Base-by-base conservation (phyloP, 225 moss, liverwort and hornwort genomes). In the Polytrichum commune region DNA sequence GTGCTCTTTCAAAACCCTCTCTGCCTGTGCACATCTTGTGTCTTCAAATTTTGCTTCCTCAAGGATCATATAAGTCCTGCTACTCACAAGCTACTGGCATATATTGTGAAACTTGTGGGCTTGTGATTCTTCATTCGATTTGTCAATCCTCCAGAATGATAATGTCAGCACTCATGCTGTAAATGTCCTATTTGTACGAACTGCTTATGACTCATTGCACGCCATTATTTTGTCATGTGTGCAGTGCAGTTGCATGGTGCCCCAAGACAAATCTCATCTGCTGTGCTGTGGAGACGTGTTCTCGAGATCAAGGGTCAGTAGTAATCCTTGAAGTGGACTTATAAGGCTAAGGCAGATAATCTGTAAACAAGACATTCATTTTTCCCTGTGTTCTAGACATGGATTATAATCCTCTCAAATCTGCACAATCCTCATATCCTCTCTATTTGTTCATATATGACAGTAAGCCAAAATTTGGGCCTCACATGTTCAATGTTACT, bases 201-300 rank as follows among this genome's bases (percentile, higher is more conserved):
- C n/a, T 69, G 9, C 67, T 32, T 32, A 32, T 46, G 46, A 46
- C 38, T 46, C 32, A 13, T 13, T 25, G 33, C 4, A 0, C 1
- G 46, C 46, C 19, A n/a, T 19, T 55, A 26, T 55, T 19, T 27
- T 55, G 54, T 19, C 16, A 53, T 73, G 53, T 72, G 55, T 83
- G 75, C 89, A 97, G 96, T 81, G 84, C 90, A 54, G 84, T 93
- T 72, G 90, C 96, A n/a, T 97, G 96, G 96, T 94, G 93, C 65
- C 75, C 86, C 2, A 89, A 88, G 74, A 92, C 88, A 58, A 97
- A 93, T 53, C 81, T 94, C 57, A 84, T 97, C 24, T 94, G 94
- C 53, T 94, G 92, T 75, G 96, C 96, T 70, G 89, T 89, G 35
- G 96, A 97, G 81, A 97, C 93, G 22, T 97, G 96, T 77, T 84